Evolutionary conservation across 2,329 filamentous ascomycete genomes (phyloP).

Genomic region (Alternaria sp.): DNA sequence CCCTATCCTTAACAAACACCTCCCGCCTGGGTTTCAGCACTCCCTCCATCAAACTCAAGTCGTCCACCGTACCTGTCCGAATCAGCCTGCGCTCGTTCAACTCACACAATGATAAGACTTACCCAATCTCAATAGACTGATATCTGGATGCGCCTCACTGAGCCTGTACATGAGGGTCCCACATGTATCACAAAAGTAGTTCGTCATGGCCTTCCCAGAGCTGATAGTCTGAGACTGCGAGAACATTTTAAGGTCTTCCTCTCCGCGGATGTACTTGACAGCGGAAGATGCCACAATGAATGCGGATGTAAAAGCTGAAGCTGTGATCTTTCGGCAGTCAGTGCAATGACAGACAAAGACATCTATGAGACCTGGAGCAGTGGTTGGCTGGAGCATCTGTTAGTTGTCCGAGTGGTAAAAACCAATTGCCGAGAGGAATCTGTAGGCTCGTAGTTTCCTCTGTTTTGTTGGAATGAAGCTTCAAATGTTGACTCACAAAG

Average conservation of each 20-base stretch:
- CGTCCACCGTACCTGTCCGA: background rate
- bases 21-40: background rate
- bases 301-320: conserved; percentile 1
- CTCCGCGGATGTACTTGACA: background rate
- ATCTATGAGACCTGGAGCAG: conserved; percentile 52
- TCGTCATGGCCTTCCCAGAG: conserved; percentile 61
- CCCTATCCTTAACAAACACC: background rate
- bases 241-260: background rate
- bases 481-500: conserved; percentile 13
- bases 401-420: too few species aligned
- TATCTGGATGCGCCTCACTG: background rate
- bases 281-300: background rate
- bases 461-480: background rate
- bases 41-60: background rate
- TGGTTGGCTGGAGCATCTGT: background rate
- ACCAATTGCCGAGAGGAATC: too few species aligned
- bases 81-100: background rate
- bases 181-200: conserved; percentile 68
- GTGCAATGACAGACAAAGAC: conserved; percentile 68
- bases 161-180: conserved; percentile 68
- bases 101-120: background rate
- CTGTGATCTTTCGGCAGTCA: conserved; percentile 59
- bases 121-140: background rate
- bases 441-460: background rate
- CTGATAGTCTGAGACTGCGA: conserved; percentile 52